Evolutionary conservation across 1,139 yeast species (phyloP), one percentile per base, ranked within the genome.

Genomic region (Dujonia santamariae): DNA sequence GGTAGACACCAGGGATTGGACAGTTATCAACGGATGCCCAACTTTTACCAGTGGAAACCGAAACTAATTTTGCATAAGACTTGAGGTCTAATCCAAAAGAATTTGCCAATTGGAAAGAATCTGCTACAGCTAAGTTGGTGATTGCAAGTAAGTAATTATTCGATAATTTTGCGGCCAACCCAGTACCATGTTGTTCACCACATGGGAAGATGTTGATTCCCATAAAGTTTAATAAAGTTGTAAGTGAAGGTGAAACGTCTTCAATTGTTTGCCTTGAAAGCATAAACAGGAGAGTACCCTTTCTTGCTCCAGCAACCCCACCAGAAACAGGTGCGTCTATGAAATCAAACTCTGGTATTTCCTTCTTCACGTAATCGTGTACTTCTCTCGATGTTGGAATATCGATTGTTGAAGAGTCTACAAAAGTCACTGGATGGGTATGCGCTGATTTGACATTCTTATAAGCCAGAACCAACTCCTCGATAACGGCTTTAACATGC

Each of bases 241-340:
- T 43, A 38, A 67, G 54, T 0, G 43, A 37, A 6, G 65, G 61
- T 1, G 59, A 38, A 14, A 66, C 51, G 16, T 54, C 48, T 9
- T 53, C 58, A 14, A 49, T 50, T 25, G 48, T 44, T 7, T 54
- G 52, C 37, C 70, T 49, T 3, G 80, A 76, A 22, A 77, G 67
- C 83, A 77, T 77, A 49, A 77, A 77, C 4, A 80, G 71, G 27
- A 77, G 61, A 0, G 80, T 68, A 1, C 64, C 82, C 37, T 74
- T 73, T 36, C 72, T 52, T 4, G 83, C 83, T 4, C 83, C 83
- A 1, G 72, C 71, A 2, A 72, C 78, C 15, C 83, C 83, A 3
- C 83, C 83, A 11, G 79, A 72, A 0, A 77, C 82, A 1, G 83
- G 83, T 9, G 83, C 72, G 47, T 77, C 83, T 30, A 76, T 65